phyloP scores from a whole-genome alignment of 805 yeast species.

The Monosporozyma aquatica region DNA sequence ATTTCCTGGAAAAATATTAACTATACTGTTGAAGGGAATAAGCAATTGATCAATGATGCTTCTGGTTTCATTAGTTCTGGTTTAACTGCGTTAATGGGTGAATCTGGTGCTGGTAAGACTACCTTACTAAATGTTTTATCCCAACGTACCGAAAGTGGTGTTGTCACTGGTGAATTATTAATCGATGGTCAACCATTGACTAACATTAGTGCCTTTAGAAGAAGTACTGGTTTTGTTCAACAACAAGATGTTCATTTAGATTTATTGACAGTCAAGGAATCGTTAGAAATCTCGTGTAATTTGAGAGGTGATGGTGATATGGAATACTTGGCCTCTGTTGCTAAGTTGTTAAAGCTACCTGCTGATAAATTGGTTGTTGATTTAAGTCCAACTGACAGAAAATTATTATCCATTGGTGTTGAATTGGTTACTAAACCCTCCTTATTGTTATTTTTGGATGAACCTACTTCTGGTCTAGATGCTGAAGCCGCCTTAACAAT shows the following conservation, averaged over 20 bases:
- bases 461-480: constrained; percentile 54
- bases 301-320: constrained; percentile 35
- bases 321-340: constrained; percentile 28
- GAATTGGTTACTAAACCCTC: constrained; percentile 49
- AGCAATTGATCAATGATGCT: constrained; percentile 34
- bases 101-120: constrained; percentile 60
- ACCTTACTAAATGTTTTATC: constrained; percentile 47
- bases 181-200: constrained; percentile 46
- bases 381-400: constrained; percentile 46
- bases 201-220: constrained; percentile 35
- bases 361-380: constrained; percentile 39
- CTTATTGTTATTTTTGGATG: constrained; percentile 46
- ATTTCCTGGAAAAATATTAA: constrained; percentile 56
- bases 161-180: constrained; percentile 48
- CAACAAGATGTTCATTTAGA: constrained; percentile 50
- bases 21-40: constrained; percentile 38
- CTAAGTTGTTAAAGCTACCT: constrained; percentile 38
- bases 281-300: constrained; percentile 43
- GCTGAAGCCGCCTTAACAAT: constrained; percentile 54
- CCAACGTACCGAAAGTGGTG: constrained; percentile 45
- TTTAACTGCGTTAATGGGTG: constrained; percentile 52
- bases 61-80: constrained; percentile 70
- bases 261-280: constrained; percentile 45
- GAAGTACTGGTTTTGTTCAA: constrained; percentile 51
- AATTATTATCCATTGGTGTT: constrained; percentile 46